Conservation (phyloP, 768 basidiomycete genomes). For the Termitomyces sp. region DNA sequence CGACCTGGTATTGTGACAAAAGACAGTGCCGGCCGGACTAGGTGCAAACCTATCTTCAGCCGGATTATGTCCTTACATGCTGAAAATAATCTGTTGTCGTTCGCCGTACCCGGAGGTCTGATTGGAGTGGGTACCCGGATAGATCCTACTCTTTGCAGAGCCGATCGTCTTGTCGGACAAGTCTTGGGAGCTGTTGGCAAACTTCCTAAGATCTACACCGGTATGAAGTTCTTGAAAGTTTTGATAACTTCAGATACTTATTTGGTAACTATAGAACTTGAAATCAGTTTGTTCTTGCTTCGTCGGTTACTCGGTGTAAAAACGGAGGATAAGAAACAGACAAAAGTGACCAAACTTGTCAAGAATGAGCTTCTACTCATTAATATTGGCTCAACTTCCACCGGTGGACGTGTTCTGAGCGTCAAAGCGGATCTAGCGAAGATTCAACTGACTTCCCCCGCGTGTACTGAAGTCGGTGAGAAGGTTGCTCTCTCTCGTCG, state of each 20-base stretch:
- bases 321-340: constrained; percentile 98
- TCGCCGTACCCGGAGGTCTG: constrained; percentile 94
- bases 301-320: constrained; percentile 96
- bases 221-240: constrained; percentile 27
- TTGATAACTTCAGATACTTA: not conserved
- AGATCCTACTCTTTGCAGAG: constrained; percentile 94
- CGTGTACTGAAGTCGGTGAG: constrained; percentile 95
- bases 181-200: constrained; percentile 94
- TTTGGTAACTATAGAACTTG: constrained; percentile 52
- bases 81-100: constrained; percentile 90
- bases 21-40: constrained; percentile 82
- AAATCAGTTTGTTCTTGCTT: constrained; percentile 91
- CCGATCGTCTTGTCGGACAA: constrained; percentile 94
- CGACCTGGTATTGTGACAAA: constrained; percentile 96
- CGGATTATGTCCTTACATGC: constrained; percentile 88
- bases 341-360: constrained; percentile 86
- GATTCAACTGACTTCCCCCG: constrained; percentile 89
- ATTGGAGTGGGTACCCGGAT: constrained; percentile 98
- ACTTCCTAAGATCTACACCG: constrained; percentile 88
- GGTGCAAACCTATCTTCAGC: constrained; percentile 92
- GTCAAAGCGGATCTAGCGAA: constrained; percentile 95
- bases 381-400: constrained; percentile 97
- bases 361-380: constrained; percentile 92
- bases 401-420: constrained; percentile 89
- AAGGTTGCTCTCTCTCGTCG: constrained; percentile 93